Percentiles rank a stretch among this genome's conserved stretches.
phyloP scores from a whole-genome alignment of 2,329 filamentous ascomycete species.

The Didymella keratinophila region DNA sequence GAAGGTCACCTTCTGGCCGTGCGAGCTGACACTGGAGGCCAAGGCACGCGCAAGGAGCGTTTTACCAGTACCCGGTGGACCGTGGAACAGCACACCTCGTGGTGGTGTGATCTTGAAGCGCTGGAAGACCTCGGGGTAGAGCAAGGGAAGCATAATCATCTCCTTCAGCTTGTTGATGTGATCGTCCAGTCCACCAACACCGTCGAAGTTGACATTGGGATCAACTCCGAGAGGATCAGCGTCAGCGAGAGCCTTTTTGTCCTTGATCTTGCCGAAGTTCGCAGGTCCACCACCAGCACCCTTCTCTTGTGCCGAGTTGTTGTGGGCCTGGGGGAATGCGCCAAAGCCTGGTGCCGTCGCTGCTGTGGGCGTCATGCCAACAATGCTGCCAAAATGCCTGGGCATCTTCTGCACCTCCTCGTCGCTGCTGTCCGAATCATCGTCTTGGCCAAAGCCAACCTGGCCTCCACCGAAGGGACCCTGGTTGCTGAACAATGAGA shows the following conservation, averaged over 20 bases:
- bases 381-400: slow-evolving; percentile 64
- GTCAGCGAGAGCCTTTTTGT: slow-evolving; percentile 89
- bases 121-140: slow-evolving; percentile 94
- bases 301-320: slow-evolving; percentile 61
- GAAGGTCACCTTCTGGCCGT: slow-evolving; percentile 94
- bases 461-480: slow-evolving; percentile 93
- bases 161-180: slow-evolving; percentile 98
- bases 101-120: slow-evolving; percentile 93
- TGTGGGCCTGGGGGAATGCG: slow-evolving; percentile 63
- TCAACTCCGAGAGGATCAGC: slow-evolving; percentile 95
- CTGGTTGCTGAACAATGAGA: slow-evolving; percentile 88
- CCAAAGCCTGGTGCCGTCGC: slow-evolving; percentile 59
- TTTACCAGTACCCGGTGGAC: slow-evolving; percentile 96
- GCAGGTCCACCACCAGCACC: slow-evolving; percentile 70
- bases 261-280: slow-evolving; percentile 92
- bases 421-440: slow-evolving; percentile 95
- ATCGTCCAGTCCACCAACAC: slow-evolving; percentile 88
- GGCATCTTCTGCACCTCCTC: slow-evolving; percentile 78
- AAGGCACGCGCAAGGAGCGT: slow-evolving; percentile 93
- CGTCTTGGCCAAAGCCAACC: slow-evolving; percentile 76
- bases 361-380: slow-evolving; percentile 69
- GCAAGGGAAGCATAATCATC: slow-evolving; percentile 93
- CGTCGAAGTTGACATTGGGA: slow-evolving; percentile 89
- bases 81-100: slow-evolving; percentile 94
- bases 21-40: slow-evolving; percentile 86